Conservation (phyloP, 805 yeast genomes). For the Alloascoidea hylecoeti region DNA sequence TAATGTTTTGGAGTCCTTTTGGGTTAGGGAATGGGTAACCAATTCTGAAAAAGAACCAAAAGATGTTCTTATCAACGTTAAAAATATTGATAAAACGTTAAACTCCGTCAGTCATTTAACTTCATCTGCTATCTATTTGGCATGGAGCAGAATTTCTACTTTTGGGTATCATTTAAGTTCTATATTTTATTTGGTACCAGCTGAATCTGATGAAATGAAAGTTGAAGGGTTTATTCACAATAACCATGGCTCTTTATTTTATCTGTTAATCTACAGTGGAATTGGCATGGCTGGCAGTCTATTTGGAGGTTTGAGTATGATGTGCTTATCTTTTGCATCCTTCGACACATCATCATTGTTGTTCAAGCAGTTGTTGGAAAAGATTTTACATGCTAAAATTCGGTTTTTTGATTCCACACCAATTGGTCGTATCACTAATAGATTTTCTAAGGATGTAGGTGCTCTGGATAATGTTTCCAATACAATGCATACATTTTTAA, state of each 20-base stretch:
- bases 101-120: not conserved
- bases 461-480: constrained; percentile 65
- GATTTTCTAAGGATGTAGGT: constrained; percentile 92
- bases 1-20: constrained; percentile 67
- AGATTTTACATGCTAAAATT: constrained; percentile 61
- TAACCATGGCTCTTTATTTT: constrained; percentile 50
- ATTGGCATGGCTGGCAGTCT: constrained; percentile 54
- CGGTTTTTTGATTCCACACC: constrained; percentile 95
- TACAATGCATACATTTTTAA: constrained; percentile 26
- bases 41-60: constrained; percentile 20
- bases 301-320: constrained; percentile 44
- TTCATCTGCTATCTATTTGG: not conserved
- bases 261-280: constrained; percentile 49
- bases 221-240: constrained; percentile 7
- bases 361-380: constrained; percentile 48
- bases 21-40: constrained; percentile 79
- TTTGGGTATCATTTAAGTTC: not conserved
- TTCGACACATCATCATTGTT: constrained; percentile 65
- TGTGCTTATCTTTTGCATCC: constrained; percentile 52
- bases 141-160: not conserved
- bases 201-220: not conserved
- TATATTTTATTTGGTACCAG: too few relatives aligned
- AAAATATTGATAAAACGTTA: constrained; percentile 8
- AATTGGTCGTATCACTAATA: constrained; percentile 88
- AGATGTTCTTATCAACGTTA: constrained; percentile 12